Conservation (phyloP, 2,329 filamentous ascomycete genomes). For the Clonostachys byssicola region DNA sequence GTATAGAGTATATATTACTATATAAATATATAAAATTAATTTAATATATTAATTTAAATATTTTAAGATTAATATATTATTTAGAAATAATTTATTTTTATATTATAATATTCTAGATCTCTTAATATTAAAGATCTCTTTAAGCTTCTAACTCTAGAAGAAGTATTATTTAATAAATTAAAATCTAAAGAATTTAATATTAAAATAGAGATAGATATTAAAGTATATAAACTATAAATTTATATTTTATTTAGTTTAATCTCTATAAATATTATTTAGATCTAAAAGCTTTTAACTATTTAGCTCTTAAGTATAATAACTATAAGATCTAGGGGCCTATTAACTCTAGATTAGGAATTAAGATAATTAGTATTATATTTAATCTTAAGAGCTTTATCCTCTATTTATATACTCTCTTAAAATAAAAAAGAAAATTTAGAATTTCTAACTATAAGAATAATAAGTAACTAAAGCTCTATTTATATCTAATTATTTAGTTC, state of each 20-base stretch:
- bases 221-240: not conserved
- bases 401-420: not conserved
- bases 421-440: not conserved
- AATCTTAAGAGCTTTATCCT: not conserved
- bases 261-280: not conserved
- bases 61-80: not conserved
- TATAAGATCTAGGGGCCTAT: not conserved
- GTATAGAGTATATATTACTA: not conserved
- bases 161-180: not conserved
- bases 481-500: not conserved
- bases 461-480: not conserved
- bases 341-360: not conserved
- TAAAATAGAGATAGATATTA: not conserved
- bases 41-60: not conserved
- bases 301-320: not conserved
- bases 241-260: not conserved
- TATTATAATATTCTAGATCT: not conserved
- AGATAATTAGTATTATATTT: not conserved
- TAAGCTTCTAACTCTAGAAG: not conserved
- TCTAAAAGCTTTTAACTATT: not conserved
- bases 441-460: not conserved
- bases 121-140: not conserved
- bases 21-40: not conserved
- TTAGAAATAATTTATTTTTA: not conserved
- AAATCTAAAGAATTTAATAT: not conserved